These are phyloP conservation scores for Hymenoscyphus salicellus DNA, from an alignment of 2,329 filamentous ascomycete genomes.

Conservation along the genomic window DNA sequence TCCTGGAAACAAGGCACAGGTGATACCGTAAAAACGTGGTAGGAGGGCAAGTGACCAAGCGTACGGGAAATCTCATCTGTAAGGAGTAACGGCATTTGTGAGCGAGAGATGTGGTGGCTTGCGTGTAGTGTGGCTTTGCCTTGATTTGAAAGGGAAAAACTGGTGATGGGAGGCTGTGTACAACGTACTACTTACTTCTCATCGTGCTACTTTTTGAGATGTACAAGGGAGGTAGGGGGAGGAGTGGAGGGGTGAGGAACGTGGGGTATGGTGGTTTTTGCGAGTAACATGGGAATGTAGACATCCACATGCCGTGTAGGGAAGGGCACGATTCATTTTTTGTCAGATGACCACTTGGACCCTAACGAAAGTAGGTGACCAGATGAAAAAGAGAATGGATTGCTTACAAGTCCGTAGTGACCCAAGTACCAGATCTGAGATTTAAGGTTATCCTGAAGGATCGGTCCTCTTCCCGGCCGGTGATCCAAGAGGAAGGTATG, in stretches of 20 bases:
- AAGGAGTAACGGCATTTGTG: slow-evolving; percentile 1
- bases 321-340: not conserved
- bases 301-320: not conserved
- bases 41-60: slow-evolving; percentile 10
- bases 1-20: slow-evolving; percentile 1
- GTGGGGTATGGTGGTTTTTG: slow-evolving; percentile 4
- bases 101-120: not conserved
- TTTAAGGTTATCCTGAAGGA: slow-evolving; percentile 3
- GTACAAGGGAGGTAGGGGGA: not conserved
- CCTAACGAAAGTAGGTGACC: not conserved
- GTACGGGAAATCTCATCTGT: not conserved
- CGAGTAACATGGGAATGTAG: not conserved
- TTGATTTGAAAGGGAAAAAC: not conserved
- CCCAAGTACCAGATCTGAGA: not conserved
- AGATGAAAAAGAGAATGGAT: not conserved
- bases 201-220: not conserved
- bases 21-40: slow-evolving; percentile 15
- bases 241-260: slow-evolving; percentile 1
- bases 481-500: not conserved
- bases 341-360: not conserved
- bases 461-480: slow-evolving; percentile 4
- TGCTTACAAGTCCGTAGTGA: not conserved
- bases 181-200: too few relatives aligned
- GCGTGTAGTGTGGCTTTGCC: slow-evolving; percentile 3
- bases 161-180: not conserved